A percentile compares a stretch with the other conserved stretches of the same genome.
Evolutionary conservation across 2,329 filamentous ascomycete genomes (phyloP).

Genomic region (Cladosporium sp.): DNA sequence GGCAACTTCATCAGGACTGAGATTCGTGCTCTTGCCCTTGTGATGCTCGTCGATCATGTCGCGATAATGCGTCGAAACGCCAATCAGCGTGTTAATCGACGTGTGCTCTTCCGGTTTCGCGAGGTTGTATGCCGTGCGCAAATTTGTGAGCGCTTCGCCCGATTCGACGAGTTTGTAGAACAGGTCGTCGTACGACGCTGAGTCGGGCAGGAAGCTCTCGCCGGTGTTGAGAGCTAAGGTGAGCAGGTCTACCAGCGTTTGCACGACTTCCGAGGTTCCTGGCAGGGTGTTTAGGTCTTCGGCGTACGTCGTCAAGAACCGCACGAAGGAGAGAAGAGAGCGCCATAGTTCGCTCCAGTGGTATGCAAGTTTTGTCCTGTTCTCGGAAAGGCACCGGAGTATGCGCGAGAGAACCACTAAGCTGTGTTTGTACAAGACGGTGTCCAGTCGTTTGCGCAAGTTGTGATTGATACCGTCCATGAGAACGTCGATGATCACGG

Average conservation of each 20-base stretch:
- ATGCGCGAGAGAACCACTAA: slow-evolving; percentile 78
- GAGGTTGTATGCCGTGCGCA: slow-evolving; percentile 69
- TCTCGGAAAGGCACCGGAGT: slow-evolving; percentile 77
- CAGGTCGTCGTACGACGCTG: slow-evolving; percentile 86
- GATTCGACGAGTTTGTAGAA: slow-evolving; percentile 98
- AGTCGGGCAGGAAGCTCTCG: slow-evolving; percentile 84
- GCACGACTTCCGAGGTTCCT: slow-evolving; percentile 69
- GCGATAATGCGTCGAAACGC: slow-evolving; percentile 81
- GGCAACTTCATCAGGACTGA: slow-evolving; percentile 79
- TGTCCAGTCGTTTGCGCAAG: slow-evolving; percentile 76
- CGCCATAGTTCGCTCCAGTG: slow-evolving; percentile 97
- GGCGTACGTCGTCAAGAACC: slow-evolving; percentile 85
- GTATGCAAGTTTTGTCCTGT: slow-evolving; percentile 74
- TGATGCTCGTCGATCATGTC: slow-evolving; percentile 63
- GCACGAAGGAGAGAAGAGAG: slow-evolving; percentile 77
- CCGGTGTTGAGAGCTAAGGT: slow-evolving; percentile 80
- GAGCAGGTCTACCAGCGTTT: slow-evolving; percentile 74
- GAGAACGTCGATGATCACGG: slow-evolving; percentile 78
- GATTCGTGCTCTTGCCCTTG: slow-evolving; percentile 37
- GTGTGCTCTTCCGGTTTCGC: slow-evolving; percentile 41
- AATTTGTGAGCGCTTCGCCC: slow-evolving; percentile 75
- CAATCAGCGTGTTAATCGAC: slow-evolving; percentile 80
- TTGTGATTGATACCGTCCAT: slow-evolving; percentile 94
- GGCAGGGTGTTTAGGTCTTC: slow-evolving; percentile 67
- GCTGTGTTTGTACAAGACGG: slow-evolving; percentile 65